Percentiles rank a stretch among this genome's conserved stretches.
Conservation (phyloP, 176 grass and related monocot genomes). For the barley (Hordeum vulgare) region MorexV3_pseudomolecules_assembly NC_058520.1:411529866-411530365, state of each 20-base stretch:
- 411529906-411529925: neutral
- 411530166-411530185: neutral
- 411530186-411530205: neutral
- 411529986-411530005: too few relatives aligned
- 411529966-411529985: neutral
- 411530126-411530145: neutral
- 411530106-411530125: conserved; percentile 4
- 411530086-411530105: neutral
- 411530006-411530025: neutral
- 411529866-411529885: neutral
- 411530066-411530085: neutral
- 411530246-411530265: neutral
- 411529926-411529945: neutral
- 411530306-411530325: too few relatives aligned
- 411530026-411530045: conserved; percentile 23
- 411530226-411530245: too few relatives aligned
- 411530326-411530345: too few relatives aligned
- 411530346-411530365: too few relatives aligned
- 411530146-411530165: neutral
- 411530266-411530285: neutral
- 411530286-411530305: neutral
- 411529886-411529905: neutral
- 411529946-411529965: neutral
- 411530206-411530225: neutral
- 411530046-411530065: neutral